Evolutionary conservation across 441 rosid species (phyloP).

Genomic region (Manihot esculenta): DNA sequence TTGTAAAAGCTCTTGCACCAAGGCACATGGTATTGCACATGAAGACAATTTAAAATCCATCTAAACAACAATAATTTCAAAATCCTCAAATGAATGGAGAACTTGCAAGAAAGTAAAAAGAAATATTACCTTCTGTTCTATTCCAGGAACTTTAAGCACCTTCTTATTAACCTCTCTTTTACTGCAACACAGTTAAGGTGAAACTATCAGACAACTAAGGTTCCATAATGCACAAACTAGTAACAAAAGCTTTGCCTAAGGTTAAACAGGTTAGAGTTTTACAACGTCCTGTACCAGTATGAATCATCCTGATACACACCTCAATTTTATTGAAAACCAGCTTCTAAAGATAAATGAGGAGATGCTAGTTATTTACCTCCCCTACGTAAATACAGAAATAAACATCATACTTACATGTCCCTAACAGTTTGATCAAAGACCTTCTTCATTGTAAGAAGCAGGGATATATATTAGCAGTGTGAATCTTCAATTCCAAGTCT

Average conservation of each 20-base stretch:
- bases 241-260: not conserved
- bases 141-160: slow-evolving; percentile 97
- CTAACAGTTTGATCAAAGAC: slow-evolving; percentile 92
- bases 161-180: slow-evolving; percentile 99
- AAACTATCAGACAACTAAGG: slow-evolving; percentile 2
- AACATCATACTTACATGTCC: slow-evolving; percentile 71
- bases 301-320: not conserved
- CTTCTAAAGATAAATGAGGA: not conserved
- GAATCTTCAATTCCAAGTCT: not conserved
- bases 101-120: not conserved
- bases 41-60: not conserved
- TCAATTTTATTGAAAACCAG: not conserved
- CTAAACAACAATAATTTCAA: not conserved
- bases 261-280: not conserved
- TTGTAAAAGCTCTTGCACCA: not conserved
- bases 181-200: slow-evolving; percentile 38
- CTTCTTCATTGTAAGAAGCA: slow-evolving; percentile 73
- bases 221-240: not conserved
- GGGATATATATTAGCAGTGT: not conserved
- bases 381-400: not conserved
- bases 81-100: not conserved
- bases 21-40: not conserved
- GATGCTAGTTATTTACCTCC: not conserved
- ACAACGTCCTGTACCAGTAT: not conserved
- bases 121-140: slow-evolving; percentile 85